These are phyloP conservation scores for Sugiyamaella valdiviana DNA, from an alignment of 805 yeast genomes.

Conservation along the genomic window DNA sequence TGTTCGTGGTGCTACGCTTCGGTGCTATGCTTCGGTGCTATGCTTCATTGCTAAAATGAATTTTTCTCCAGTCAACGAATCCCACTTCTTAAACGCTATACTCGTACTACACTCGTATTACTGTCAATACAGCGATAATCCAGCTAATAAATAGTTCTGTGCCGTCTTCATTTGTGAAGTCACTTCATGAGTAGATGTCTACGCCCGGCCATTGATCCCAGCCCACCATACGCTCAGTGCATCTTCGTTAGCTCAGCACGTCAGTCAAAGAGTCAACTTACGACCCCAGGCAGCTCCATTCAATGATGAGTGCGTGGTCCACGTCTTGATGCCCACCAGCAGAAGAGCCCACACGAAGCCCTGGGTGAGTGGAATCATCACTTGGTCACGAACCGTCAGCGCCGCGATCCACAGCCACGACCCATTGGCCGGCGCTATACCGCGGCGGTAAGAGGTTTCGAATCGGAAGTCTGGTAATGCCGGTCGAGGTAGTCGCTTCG, in stretches of 20 bases:
- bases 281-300: slow-evolving; percentile 17
- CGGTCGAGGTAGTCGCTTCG: background rate
- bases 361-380: slow-evolving; percentile 30
- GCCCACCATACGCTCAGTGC: background rate
- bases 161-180: too few relatives aligned
- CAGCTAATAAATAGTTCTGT: too few relatives aligned
- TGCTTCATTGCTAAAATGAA: too few relatives aligned
- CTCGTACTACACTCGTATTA: background rate
- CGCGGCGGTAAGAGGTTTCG: slow-evolving; percentile 27
- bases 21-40: too few relatives aligned
- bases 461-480: slow-evolving; percentile 28
- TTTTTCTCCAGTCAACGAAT: too few relatives aligned
- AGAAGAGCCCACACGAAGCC: slow-evolving; percentile 33
- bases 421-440: slow-evolving; percentile 31
- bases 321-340: slow-evolving; percentile 12
- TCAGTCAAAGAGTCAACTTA: slow-evolving; percentile 8
- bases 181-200: too few relatives aligned
- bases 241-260: background rate
- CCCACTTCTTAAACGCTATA: too few relatives aligned
- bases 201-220: background rate
- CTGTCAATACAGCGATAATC: background rate
- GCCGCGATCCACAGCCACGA: slow-evolving; percentile 20
- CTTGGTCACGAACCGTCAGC: slow-evolving; percentile 31
- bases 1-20: too few relatives aligned
- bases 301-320: slow-evolving; percentile 8